Percentiles rank a stretch among this genome's conserved stretches.
Evolutionary conservation across 106 monocot species (phyloP).

Genomic region (Dioscorea zingiberensis): DNA sequence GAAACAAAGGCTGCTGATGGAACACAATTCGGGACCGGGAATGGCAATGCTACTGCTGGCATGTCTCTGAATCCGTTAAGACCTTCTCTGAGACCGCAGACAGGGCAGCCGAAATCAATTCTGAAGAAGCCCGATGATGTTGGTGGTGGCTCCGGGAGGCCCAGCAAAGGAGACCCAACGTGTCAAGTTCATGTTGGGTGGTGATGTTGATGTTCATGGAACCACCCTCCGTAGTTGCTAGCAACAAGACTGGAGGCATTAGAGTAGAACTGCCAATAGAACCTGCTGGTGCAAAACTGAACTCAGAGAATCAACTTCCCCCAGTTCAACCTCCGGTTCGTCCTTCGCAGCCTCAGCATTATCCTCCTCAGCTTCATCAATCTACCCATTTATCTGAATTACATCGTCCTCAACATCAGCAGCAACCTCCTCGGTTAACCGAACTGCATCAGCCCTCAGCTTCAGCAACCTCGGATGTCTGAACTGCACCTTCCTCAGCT

Average conservation of each 20-base stretch:
- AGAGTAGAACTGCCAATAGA: neutral
- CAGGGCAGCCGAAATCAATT: slow-evolving; percentile 40
- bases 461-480: too few relatives aligned
- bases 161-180: slow-evolving; percentile 30
- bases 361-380: too few relatives aligned
- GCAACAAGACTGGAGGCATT: slow-evolving; percentile 1
- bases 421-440: too few relatives aligned
- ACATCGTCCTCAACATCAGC: too few relatives aligned
- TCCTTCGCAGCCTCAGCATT: too few relatives aligned
- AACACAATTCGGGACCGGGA: neutral
- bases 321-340: too few relatives aligned
- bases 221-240: slow-evolving; percentile 1
- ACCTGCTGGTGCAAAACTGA: too few relatives aligned
- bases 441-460: too few relatives aligned
- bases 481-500: neutral
- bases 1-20: neutral
- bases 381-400: too few relatives aligned
- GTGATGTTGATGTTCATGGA: slow-evolving; percentile 9
- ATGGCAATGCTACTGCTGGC: neutral
- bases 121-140: slow-evolving; percentile 55
- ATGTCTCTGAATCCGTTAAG: neutral
- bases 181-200: slow-evolving; percentile 50
- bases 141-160: neutral
- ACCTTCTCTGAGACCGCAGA: neutral
- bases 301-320: too few relatives aligned